Evolutionary conservation across 495 filamentous ascomycete species (phyloP), one percentile per base, ranked within the genome.

Genomic region (Podospora appendiculata): DNA sequence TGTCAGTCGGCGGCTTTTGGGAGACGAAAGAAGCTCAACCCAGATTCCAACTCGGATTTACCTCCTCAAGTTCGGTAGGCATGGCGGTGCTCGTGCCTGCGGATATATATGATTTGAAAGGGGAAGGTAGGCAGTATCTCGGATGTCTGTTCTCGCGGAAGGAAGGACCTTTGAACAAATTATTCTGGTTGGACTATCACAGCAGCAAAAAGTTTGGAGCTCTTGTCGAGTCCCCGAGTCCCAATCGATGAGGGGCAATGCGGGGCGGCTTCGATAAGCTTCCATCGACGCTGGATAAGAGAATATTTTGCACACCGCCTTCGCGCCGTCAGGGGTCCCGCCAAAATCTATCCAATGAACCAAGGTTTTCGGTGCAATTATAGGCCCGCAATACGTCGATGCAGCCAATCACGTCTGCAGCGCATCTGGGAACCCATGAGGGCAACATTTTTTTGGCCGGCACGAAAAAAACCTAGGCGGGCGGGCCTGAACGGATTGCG

Each of bases 21-120:
- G 25, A 25, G 25, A 25, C 5, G 25, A 5, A 25, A 5, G 2
- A 25, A 25, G 25, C 2, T 5, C 25, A 25, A 25, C 25, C 25
- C 25, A 25, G 25, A 25, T 25, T 25, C 25, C 25, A 2, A 47
- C n/a, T 32, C 9, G 2, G 8, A 36, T 11, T 45, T 53, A 92
- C 89, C 69, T 93, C 89, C 69, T 93, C 88, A 39, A 91, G 67
- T 74, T 91, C 86, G 50, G 86, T 85, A 35, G 87, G 83, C 89
- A 95, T 94, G 10, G 6, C 34, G 17, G 33, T 43, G n/a, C 13
- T 43, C 5, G 14, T 35, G 32, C 14, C 4, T 19, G 8, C n/a
- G n/a, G n/a, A n/a, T 45, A 45, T 8, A 8, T 39, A 25, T 5
- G 25, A 8, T 39, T 2, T 5, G 25, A 25, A 25, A 25, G 25